Conservation (phyloP, 2,329 filamentous ascomycete species). For the Aspergillus tamarii region DNA sequence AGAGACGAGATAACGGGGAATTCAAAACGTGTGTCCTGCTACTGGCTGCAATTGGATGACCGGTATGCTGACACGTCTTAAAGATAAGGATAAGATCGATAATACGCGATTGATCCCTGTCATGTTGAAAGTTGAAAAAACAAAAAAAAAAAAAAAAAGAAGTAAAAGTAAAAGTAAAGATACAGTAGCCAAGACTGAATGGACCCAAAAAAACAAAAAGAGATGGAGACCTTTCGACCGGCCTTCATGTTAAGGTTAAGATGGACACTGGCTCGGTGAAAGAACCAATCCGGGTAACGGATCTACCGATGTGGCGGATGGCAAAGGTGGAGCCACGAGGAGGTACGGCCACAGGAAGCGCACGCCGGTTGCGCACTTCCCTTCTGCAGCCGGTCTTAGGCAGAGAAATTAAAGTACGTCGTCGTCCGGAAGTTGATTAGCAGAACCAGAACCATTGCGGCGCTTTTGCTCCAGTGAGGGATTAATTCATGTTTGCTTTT, state of each 20-base stretch:
- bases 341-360: background rate
- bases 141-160: background rate
- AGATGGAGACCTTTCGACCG: background rate
- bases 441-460: background rate
- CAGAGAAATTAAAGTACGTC: no score
- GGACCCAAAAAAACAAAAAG: no score
- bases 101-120: background rate
- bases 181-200: background rate
- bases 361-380: background rate
- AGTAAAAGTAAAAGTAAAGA: background rate
- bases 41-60: background rate
- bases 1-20: background rate
- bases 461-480: background rate
- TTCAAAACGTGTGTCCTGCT: background rate
- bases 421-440: background rate
- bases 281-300: background rate
- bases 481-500: conserved; percentile 3
- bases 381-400: background rate
- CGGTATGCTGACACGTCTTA: background rate
- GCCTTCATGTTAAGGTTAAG: conserved; percentile 2
- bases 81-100: background rate
- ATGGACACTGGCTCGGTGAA: background rate
- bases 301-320: background rate
- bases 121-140: background rate
- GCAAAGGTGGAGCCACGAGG: background rate